Evolutionary conservation across 768 basidiomycete species (phyloP).

Genomic region (Termitomyces eurrhizus): DNA sequence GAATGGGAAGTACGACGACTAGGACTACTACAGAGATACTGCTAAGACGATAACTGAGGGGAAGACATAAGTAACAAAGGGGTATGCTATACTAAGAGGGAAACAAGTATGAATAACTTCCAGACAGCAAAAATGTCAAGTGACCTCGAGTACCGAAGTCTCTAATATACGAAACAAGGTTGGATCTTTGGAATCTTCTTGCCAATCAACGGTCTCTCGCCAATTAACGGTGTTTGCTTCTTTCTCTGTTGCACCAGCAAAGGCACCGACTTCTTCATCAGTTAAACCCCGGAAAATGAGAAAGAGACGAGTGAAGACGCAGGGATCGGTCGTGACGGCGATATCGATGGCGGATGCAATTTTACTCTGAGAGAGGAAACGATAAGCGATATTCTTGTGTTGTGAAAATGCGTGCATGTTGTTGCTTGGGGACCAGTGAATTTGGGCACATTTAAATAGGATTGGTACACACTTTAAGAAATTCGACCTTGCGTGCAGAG

Average conservation of each 20-base stretch:
- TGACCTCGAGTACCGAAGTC: constrained; percentile 72
- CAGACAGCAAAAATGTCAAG: constrained; percentile 23
- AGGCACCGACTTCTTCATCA: constrained; percentile 74
- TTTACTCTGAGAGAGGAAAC: constrained; percentile 76
- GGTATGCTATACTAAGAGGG: constrained; percentile 9
- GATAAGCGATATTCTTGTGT: constrained; percentile 87
- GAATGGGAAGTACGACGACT: constrained; percentile 1
- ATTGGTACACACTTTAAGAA: constrained; percentile 64
- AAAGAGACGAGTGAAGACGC: constrained; percentile 81
- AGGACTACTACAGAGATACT: constrained; percentile 11
- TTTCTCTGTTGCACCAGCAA: constrained; percentile 80
- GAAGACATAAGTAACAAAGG: constrained; percentile 5
- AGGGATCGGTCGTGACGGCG: constrained; percentile 75
- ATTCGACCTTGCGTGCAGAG: constrained; percentile 73
- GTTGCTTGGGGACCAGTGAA: constrained; percentile 42
- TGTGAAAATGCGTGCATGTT: constrained; percentile 69
- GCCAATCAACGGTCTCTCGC: constrained; percentile 78
- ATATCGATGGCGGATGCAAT: constrained; percentile 88
- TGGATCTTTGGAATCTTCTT: constrained; percentile 74
- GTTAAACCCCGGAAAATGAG: constrained; percentile 80
- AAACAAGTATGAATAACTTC: constrained; percentile 9
- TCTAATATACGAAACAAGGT: constrained; percentile 76
- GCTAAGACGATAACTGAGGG: constrained; percentile 3
- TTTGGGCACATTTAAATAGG: constrained; percentile 1
- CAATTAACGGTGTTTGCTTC: constrained; percentile 81